Percentiles rank a stretch among this genome's conserved stretches.
Evolutionary conservation across 1,284 basidiomycete species (phyloP).

Genomic region (Bondarzewia mesenterica): DNA sequence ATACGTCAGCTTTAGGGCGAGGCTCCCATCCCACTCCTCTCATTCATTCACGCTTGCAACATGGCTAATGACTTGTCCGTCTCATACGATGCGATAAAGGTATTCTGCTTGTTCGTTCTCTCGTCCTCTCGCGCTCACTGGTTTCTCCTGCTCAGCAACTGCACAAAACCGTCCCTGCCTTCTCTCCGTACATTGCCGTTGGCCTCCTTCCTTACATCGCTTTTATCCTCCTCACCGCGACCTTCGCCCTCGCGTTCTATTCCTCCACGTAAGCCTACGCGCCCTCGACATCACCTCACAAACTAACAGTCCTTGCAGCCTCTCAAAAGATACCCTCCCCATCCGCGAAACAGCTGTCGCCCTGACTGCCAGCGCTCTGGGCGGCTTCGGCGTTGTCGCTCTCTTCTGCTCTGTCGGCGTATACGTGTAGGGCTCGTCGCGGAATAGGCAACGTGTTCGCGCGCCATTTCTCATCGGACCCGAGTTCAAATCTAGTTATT

Average conservation of each 20-base stretch:
- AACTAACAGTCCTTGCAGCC: conserved; percentile 30
- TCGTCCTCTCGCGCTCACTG: too few relatives aligned
- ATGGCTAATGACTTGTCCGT: conserved; percentile 23
- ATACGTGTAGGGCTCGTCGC: conserved; percentile 76
- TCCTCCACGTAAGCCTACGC: conserved; percentile 69
- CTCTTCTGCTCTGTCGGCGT: conserved; percentile 84
- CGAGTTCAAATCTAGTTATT: conserved; percentile 44
- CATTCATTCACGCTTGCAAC: conserved; percentile 10
- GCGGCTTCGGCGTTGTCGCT: conserved; percentile 80
- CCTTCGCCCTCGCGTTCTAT: conserved; percentile 80
- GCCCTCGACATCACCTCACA: not conserved
- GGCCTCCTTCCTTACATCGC: conserved; percentile 66
- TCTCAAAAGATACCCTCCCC: conserved; percentile 66
- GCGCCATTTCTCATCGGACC: not conserved
- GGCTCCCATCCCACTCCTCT: conserved; percentile 17
- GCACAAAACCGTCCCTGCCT: conserved; percentile 49
- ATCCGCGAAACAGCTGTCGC: conserved; percentile 64
- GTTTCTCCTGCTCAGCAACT: conserved; percentile 31
- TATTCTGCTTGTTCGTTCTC: too few relatives aligned
- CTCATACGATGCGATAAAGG: conserved; percentile 33
- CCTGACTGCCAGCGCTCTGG: conserved; percentile 65
- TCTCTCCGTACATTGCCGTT: conserved; percentile 61
- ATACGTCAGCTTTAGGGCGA: conserved; percentile 24
- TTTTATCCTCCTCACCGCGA: conserved; percentile 58
- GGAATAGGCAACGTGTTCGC: too few relatives aligned